A percentile compares a stretch with the other conserved stretches of the same genome.
Evolutionary conservation across 2,329 filamentous ascomycete genomes (phyloP).

Genomic region (Colletotrichum aenigma): DNA sequence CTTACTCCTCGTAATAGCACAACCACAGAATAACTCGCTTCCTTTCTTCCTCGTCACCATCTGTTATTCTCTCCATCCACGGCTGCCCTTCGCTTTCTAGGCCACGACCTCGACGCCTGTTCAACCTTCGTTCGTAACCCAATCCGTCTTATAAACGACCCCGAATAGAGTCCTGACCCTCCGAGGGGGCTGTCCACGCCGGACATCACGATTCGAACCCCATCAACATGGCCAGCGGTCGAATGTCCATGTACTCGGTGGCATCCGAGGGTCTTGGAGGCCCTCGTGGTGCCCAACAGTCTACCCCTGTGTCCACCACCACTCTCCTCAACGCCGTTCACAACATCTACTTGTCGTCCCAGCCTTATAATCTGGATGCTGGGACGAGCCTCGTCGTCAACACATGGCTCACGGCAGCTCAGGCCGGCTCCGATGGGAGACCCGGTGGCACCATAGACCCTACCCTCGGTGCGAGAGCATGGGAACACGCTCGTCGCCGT

Average conservation of each 20-base stretch:
- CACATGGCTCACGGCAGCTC: conserved; percentile 87
- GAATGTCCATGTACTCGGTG: conserved; percentile 73
- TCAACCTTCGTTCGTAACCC: neutral
- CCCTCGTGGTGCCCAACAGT: conserved; percentile 66
- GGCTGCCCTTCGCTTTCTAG: neutral
- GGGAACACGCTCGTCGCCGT: conserved; percentile 94
- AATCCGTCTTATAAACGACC: conserved; percentile 7
- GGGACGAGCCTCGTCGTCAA: conserved; percentile 93
- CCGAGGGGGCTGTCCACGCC: conserved; percentile 42
- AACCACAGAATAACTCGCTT: neutral
- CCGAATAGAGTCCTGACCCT: conserved; percentile 7
- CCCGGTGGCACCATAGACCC: conserved; percentile 81
- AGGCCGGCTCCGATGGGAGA: conserved; percentile 70
- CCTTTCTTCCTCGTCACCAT: neutral
- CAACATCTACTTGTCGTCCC: conserved; percentile 81
- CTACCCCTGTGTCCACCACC: conserved; percentile 86
- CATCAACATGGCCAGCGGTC: conserved; percentile 58
- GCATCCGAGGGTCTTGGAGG: conserved; percentile 66
- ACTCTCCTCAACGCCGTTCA: conserved; percentile 92
- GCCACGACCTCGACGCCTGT: neutral
- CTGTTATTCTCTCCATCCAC: neutral
- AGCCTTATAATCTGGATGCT: conserved; percentile 86
- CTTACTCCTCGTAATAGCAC: neutral
- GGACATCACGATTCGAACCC: conserved; percentile 31
- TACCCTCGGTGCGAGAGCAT: conserved; percentile 79